phyloP scores from a whole-genome alignment of 1,284 basidiomycete species.

The Apiotrichum siamense region DNA sequence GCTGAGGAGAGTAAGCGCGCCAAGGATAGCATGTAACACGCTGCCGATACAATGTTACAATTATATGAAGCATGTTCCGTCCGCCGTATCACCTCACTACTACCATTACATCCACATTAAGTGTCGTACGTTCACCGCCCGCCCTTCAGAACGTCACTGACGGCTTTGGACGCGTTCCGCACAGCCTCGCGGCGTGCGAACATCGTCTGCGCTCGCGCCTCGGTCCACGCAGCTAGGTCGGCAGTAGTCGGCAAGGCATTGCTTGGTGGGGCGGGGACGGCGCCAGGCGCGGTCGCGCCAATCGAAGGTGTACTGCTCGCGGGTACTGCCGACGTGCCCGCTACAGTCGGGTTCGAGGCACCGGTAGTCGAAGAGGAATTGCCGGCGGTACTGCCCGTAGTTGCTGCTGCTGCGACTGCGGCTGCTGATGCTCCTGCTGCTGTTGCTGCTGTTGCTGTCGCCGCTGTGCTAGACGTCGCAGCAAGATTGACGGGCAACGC shows the following conservation, averaged over 20 bases:
- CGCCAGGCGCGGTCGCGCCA: neutral
- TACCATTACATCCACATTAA: too few species aligned
- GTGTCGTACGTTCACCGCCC: too few species aligned
- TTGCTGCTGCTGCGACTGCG: neutral
- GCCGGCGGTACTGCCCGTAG: too few species aligned
- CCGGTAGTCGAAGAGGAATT: too few species aligned
- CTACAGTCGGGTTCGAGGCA: neutral
- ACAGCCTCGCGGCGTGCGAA: conserved; percentile 16
- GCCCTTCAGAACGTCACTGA: conserved; percentile 14
- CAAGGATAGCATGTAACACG: too few species aligned
- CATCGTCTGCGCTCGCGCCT: conserved; percentile 12
- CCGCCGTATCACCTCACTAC: too few species aligned
- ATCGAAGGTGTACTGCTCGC: neutral
- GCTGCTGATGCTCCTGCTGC: neutral
- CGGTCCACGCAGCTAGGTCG: conserved; percentile 15
- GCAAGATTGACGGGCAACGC: conserved; percentile 16
- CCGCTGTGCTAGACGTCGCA: neutral
- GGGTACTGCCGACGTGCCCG: neutral
- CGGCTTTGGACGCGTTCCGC: conserved; percentile 9
- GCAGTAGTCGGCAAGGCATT: neutral
- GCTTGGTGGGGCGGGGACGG: neutral
- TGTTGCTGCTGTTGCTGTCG: too few species aligned
- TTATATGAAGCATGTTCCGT: too few species aligned
- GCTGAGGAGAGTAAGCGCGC: too few species aligned
- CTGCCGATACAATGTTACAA: too few species aligned